Base-by-base conservation (phyloP, 1,284 basidiomycete genomes). In the Athelia sp. region DNA sequence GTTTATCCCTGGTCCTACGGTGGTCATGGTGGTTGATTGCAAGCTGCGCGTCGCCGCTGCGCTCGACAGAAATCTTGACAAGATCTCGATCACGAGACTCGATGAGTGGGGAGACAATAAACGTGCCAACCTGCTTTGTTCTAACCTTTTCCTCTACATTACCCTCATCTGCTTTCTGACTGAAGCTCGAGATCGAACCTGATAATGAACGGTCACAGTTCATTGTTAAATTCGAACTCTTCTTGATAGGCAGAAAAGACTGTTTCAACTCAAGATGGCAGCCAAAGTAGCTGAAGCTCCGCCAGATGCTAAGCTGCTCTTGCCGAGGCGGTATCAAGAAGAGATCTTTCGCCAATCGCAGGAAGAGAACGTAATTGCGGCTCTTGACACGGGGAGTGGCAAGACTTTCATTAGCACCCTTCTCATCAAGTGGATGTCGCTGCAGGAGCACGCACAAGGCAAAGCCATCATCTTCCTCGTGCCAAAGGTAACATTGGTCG, bases 341-440 rank as follows among this genome's bases (percentile, higher is more conserved):
- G 88, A 92, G 62, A 83, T 92, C 48, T 85, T 91, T 58, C 62
- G 69, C 29, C 76, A 79, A 29, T 87, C 89, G n/a, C 79, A 81
- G 58, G 69, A 79, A 56, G 72, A 71, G 49, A 91, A 91, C 63
- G 74, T 90, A 54, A 88, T 91, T 54, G 86, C 87, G 34, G 87
- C 84, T 8, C 72, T 90, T 52, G 81, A 83, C 55, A 92, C 89
- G 0, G 89, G 85, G 26, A 82, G 81, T 18, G 87, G 89, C 11
- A 93, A 93, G 73, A 93, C 90, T 1, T 78, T 88, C 58, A 91
- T 93, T 55, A 84, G 84, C 55, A 78, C 86, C 35, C 72, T 90
- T 21, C 75, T 92, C 52, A 84, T 91, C 61, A 83, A 82, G 68
- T 90, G 84, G 83, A 76, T 85, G 47, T 70, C 79, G 17, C 62